phyloP scores from a whole-genome alignment of 1,284 basidiomycete species.

The Stygiomarasmius scandens region DNA sequence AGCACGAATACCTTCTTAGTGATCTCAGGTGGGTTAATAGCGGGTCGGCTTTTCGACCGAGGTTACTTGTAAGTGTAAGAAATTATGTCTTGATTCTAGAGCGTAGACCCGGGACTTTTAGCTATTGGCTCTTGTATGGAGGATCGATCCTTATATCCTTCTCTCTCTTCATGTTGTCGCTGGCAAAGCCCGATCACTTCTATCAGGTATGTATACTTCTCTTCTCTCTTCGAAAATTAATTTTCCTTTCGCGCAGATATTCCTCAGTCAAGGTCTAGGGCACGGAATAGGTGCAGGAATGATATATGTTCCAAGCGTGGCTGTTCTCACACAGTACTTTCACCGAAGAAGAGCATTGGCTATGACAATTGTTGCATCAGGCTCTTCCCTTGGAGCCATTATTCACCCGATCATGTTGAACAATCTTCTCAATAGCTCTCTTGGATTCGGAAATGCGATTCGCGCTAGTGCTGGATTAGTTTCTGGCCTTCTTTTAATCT shows the following conservation, averaged over 20 bases:
- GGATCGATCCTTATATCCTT: constrained; percentile 20
- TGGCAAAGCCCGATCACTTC: constrained; percentile 10
- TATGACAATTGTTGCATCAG: constrained; percentile 35
- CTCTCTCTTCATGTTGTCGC: constrained; percentile 13
- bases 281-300: constrained; percentile 15
- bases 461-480: constrained; percentile 27
- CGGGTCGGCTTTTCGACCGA: constrained; percentile 33
- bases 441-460: constrained; percentile 36
- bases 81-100: background rate
- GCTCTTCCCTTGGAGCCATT: constrained; percentile 12
- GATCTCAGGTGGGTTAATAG: constrained; percentile 36
- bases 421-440: constrained; percentile 26
- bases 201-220: constrained; percentile 24
- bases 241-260: background rate
- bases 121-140: constrained; percentile 21
- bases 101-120: constrained; percentile 1
- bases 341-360: constrained; percentile 31
- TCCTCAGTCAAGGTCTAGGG: constrained; percentile 18
- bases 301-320: constrained; percentile 27
- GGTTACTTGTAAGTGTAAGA: constrained; percentile 8
- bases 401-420: constrained; percentile 17
- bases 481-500: constrained; percentile 25
- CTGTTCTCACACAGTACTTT: constrained; percentile 37
- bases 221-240: too few relatives aligned
- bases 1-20: constrained; percentile 45